phyloP scores from a whole-genome alignment of 2,329 filamentous ascomycete genomes.

The Stachybotrys chlorohalonatus region DNA sequence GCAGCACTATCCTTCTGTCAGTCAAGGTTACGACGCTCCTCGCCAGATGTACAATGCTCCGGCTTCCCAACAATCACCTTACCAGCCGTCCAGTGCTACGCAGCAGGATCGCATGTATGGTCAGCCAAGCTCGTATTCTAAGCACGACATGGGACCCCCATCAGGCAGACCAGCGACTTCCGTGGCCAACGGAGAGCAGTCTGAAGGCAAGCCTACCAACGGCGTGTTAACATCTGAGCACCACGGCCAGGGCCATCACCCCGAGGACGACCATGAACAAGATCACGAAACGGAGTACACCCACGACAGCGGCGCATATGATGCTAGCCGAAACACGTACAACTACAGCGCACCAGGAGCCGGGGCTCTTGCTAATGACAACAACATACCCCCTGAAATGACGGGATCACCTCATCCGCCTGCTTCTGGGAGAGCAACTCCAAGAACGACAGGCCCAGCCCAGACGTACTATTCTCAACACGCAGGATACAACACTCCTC shows the following conservation, averaged over 20 bases:
- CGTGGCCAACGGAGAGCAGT: constrained; percentile 50
- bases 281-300: constrained; percentile 80
- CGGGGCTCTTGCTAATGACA: constrained; percentile 59
- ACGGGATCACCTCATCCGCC: constrained; percentile 76
- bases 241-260: constrained; percentile 41
- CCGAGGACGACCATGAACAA: constrained; percentile 61
- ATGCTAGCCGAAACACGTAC: constrained; percentile 63
- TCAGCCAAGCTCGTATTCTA: constrained; percentile 62
- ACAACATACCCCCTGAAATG: constrained; percentile 76
- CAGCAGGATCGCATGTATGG: constrained; percentile 59
- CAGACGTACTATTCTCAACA: constrained; percentile 64
- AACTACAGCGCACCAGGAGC: constrained; percentile 66
- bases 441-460: constrained; percentile 64
- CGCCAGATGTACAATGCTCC: constrained; percentile 71
- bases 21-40: constrained; percentile 65
- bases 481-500: constrained; percentile 69
- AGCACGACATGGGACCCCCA: constrained; percentile 83
- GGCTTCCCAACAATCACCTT: constrained; percentile 61
- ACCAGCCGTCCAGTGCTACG: constrained; percentile 52
- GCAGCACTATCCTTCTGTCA: constrained; percentile 62
- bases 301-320: constrained; percentile 69
- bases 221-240: constrained; percentile 51
- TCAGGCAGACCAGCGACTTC: constrained; percentile 50
- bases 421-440: constrained; percentile 75
- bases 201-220: constrained; percentile 57